phyloP scores from a whole-genome alignment of 352 stramenopile species.

The Phytophthora ohioensis region DNA sequence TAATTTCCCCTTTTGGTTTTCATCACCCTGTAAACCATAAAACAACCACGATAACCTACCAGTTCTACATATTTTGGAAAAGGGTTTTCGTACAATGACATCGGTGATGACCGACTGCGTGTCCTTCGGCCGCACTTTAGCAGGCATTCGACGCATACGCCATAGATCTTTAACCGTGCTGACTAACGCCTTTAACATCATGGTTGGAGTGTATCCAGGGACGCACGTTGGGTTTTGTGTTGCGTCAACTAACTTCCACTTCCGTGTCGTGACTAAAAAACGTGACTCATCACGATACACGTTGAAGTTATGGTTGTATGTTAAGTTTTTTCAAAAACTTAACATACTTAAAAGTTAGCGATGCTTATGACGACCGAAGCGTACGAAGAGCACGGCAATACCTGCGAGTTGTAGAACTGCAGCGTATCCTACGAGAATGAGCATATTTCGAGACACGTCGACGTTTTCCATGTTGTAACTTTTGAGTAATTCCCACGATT shows the following conservation, averaged over 20 bases:
- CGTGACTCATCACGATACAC: too few relatives aligned
- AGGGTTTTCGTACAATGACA: slow-evolving; percentile 39
- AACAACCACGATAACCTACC: too few relatives aligned
- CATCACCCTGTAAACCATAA: slow-evolving; percentile 35
- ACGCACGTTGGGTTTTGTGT: neutral
- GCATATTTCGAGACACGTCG: slow-evolving; percentile 61
- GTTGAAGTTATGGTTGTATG: too few relatives aligned
- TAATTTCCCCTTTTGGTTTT: slow-evolving; percentile 41
- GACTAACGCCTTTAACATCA: slow-evolving; percentile 42
- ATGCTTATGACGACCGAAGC: slow-evolving; percentile 34
- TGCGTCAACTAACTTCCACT: neutral
- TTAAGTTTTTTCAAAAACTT: too few relatives aligned
- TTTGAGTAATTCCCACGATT: slow-evolving; percentile 43
- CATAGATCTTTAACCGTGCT: slow-evolving; percentile 44
- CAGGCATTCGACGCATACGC: slow-evolving; percentile 40
- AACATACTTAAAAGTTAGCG: slow-evolving; percentile 7
- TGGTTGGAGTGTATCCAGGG: neutral
- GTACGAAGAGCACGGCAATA: slow-evolving; percentile 38
- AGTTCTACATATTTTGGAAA: too few relatives aligned
- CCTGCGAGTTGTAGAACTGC: slow-evolving; percentile 56
- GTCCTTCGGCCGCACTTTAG: slow-evolving; percentile 47
- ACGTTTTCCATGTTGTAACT: slow-evolving; percentile 68
- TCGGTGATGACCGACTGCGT: slow-evolving; percentile 51
- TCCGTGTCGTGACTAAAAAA: too few relatives aligned
- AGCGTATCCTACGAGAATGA: slow-evolving; percentile 57